Evolutionary conservation across 2,329 filamentous ascomycete genomes (phyloP).

Genomic region (Phaeomoniella chlamydospora): DNA sequence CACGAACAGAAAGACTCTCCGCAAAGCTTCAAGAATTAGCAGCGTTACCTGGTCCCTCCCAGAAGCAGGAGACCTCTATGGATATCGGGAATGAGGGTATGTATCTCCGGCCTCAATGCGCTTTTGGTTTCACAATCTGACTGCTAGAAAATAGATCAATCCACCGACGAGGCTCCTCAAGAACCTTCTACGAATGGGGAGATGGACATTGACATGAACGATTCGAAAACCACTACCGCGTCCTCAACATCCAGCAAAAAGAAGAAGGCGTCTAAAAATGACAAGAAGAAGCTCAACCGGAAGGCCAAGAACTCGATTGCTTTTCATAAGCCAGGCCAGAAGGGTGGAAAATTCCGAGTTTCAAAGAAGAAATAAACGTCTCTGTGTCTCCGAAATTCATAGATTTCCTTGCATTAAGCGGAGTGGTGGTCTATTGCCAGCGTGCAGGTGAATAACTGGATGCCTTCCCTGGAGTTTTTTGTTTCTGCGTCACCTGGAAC

Average conservation of each 20-base stretch:
- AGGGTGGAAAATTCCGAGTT: neutral
- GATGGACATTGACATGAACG: slow-evolving; percentile 9
- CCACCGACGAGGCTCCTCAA: neutral
- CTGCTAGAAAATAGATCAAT: slow-evolving; percentile 1
- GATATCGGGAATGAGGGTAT: slow-evolving; percentile 29
- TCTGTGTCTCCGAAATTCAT: too few relatives aligned
- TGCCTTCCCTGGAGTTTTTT: too few relatives aligned
- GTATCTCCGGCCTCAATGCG: slow-evolving; percentile 22
- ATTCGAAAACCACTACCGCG: slow-evolving; percentile 4
- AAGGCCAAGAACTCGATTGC: slow-evolving; percentile 9
- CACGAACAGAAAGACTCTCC: slow-evolving; percentile 67
- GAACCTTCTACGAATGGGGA: slow-evolving; percentile 4
- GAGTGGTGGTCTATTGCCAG: too few relatives aligned
- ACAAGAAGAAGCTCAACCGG: slow-evolving; percentile 8
- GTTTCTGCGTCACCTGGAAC: too few relatives aligned
- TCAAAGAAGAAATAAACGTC: neutral
- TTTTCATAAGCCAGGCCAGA: slow-evolving; percentile 3
- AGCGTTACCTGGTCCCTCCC: slow-evolving; percentile 52
- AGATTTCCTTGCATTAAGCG: too few relatives aligned
- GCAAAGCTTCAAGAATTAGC: slow-evolving; percentile 74
- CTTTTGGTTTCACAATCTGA: slow-evolving; percentile 2
- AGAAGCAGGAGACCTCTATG: slow-evolving; percentile 9
- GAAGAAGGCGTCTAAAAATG: slow-evolving; percentile 4
- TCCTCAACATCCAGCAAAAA: slow-evolving; percentile 4
- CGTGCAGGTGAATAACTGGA: too few relatives aligned